Percentiles rank a stretch among this genome's conserved stretches.
Conservation (phyloP, 176 grass and related monocot genomes). For the Hordeum vulgare region MorexV3_pseudomolecules_assembly NC_058524.1:45956448-45956947, state of each 20-base stretch:
- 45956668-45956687: slow-evolving; percentile 3
- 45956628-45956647: neutral
- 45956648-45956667: neutral
- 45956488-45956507: neutral
- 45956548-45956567: neutral
- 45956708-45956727: neutral
- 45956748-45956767: neutral
- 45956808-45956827: neutral
- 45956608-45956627: neutral
- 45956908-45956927: neutral
- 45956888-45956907: neutral
- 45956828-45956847: neutral
- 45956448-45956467: neutral
- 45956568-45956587: neutral
- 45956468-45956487: neutral
- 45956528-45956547: neutral
- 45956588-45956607: neutral
- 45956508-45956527: neutral
- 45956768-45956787: neutral
- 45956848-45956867: neutral
- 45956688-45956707: neutral
- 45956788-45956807: neutral
- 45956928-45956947: neutral
- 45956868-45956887: neutral
- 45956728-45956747: neutral